These are phyloP conservation scores for Leccinum ochraceum DNA, from an alignment of 768 basidiomycete species.

Conservation along the genomic window DNA sequence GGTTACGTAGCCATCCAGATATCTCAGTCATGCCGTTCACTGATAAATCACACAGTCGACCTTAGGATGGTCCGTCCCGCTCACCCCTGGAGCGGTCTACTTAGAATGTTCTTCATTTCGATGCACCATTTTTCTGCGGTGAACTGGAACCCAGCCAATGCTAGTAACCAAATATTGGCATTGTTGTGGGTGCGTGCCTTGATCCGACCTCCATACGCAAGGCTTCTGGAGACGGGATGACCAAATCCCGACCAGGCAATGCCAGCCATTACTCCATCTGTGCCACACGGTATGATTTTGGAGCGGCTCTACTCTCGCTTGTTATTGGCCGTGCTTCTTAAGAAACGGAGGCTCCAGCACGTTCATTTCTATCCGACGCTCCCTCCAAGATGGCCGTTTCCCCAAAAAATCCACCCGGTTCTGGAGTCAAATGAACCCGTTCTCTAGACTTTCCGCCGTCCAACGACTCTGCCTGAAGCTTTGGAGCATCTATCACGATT, in stretches of 20 bases:
- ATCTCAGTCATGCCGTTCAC: neutral
- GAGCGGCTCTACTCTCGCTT: neutral
- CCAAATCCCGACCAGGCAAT: neutral
- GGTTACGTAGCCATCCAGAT: neutral
- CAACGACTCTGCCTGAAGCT: neutral
- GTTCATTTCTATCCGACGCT: neutral
- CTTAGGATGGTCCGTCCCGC: neutral
- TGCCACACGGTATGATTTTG: neutral
- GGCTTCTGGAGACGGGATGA: neutral
- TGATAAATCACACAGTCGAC: neutral
- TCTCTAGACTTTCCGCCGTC: neutral
- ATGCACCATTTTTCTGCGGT: neutral
- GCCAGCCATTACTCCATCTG: neutral
- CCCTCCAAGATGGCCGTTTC: neutral
- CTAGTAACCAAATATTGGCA: neutral
- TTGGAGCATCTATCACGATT: neutral
- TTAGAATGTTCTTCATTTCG: neutral
- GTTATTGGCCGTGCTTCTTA: neutral
- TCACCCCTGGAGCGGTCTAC: constrained; percentile 3
- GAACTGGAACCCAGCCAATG: neutral
- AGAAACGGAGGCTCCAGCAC: neutral
- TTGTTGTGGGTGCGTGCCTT: neutral
- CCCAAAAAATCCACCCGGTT: neutral
- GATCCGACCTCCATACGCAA: constrained; percentile 5
- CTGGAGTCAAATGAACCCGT: neutral